Evolutionary conservation across 805 yeast species (phyloP), one percentile per base, ranked within the genome.

Genomic region (Dipodascus albidus): DNA sequence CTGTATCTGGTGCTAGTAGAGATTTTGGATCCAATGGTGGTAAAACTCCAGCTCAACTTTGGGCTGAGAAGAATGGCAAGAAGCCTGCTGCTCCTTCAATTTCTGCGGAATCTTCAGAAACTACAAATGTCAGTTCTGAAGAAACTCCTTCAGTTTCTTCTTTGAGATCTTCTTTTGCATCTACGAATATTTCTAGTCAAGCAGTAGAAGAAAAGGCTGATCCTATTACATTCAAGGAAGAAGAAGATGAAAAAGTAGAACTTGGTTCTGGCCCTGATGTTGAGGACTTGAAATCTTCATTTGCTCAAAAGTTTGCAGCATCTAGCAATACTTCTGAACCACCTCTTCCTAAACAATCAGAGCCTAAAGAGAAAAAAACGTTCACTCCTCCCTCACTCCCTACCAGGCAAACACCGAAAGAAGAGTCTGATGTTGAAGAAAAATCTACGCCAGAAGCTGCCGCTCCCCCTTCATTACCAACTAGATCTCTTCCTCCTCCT

Each of bases 61-160:
- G 97, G 97, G 97, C 96, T 22, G 96, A 85, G 65, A 85, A 83
- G 71, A 81, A 83, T 64, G 95, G 88, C 50, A 76, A 82, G 65
- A 47, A 64, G 23, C 60, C 67, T 4, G 61, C 65, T 19, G 63
- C 64, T 31, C 51, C 66, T 20, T 62, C 68, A 41, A 23, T 60
- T 9, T 57, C 63, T 49, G 50, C 59, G 17, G 56, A 55, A 19
- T 53, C 62, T 3, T 54, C 54, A n/a, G 50, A 56, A 3, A 51
- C 61, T 19, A 52, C 53, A 11, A 9, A 52, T 27, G 66, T 57
- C 48, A 56, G 44, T 21, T 49, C 49, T 27, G 56, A 48, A 38
- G 58, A 51, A 8, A 27, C 59, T 14, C 59, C 44, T 38, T 38
- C 44, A 6, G 44, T 38, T 3, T 38, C 44, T 19, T 4, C 58